Base-by-base conservation (phyloP, 1,284 basidiomycete species). In the Malassezia furfur region DNA sequence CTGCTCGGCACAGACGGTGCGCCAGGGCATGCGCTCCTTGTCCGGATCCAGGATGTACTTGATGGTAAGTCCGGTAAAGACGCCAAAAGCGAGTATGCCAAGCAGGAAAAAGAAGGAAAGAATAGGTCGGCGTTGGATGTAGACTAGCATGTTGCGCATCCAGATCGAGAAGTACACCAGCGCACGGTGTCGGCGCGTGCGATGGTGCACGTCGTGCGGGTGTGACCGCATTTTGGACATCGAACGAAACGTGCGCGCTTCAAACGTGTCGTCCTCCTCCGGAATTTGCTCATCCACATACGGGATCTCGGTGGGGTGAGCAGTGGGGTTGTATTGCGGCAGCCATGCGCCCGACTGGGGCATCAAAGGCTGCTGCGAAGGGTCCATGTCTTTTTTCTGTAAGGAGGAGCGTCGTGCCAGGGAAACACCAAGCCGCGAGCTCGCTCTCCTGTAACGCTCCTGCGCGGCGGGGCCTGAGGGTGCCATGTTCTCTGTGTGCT, bases 21-120 rank as follows among this genome's bases (percentile, higher is more conserved):
- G 83, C 90, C 91, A 98, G 40, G 91, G 91, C 30, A 93, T 77
- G 14, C 89, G 85, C 54, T 87, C 85, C 76, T 96, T 96, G 80
- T 98, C 93, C 43, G 91, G 89, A 73, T 96, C 91, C n/a, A 49
- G 21, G 3, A 49, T 38, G 15, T 49, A 49, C 31, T 49, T 49
- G 48, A 40, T 40, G 10, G 37, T 30, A 17, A 38, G 25, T 3
- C 36, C 48, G 10, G 30, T 21, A 5, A 12, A 7, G 22, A 22
- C 14, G 14, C 21, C 34, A 10, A 49, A 30, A 5, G 38, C 22
- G 3, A n/a, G 11, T 3, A 37, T 3, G 4, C 36, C 36, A 1
- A 37, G 10, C 7, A 37, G 3, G 3, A 5, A 15, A 15, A 37
- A 17, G n/a, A 37, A 14, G 11, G 32, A 34, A 11, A 34, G 14